Percentiles rank a stretch among this genome's conserved stretches.
These are phyloP conservation scores for Poterioochromonas sp. DNA, from an alignment of 352 stramenopile genomes.

Conservation along the genomic window DNA sequence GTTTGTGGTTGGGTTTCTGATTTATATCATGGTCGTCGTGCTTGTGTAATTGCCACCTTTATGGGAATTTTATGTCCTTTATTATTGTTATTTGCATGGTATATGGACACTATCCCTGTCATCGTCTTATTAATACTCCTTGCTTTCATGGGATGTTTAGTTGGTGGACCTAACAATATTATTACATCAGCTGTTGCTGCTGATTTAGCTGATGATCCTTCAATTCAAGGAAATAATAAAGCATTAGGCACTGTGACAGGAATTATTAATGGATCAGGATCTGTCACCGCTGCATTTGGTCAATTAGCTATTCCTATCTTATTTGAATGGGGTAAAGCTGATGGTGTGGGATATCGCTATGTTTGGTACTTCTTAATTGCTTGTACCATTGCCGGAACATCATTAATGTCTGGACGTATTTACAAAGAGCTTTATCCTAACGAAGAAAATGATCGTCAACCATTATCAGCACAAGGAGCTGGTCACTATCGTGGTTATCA, in stretches of 20 bases:
- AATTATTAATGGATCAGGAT: slow-evolving; percentile 89
- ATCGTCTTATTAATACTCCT: slow-evolving; percentile 58
- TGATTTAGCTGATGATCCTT: slow-evolving; percentile 71
- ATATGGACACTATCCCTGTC: slow-evolving; percentile 44
- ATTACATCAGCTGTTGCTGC: slow-evolving; percentile 92
- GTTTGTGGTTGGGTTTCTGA: slow-evolving; percentile 50
- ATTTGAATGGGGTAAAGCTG: slow-evolving; percentile 32
- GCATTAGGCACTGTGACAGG: slow-evolving; percentile 90
- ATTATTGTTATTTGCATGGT: slow-evolving; percentile 58
- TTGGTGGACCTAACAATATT: slow-evolving; percentile 83
- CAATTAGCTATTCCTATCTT: slow-evolving; percentile 59
- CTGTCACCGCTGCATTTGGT: slow-evolving; percentile 80
- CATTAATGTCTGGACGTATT: slow-evolving; percentile 59
- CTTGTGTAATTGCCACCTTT: slow-evolving; percentile 67
- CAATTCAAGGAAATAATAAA: slow-evolving; percentile 59
- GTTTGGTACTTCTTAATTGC: slow-evolving; percentile 64
- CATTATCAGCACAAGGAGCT: too few relatives aligned
- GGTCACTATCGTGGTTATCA: too few relatives aligned
- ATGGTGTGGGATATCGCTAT: slow-evolving; percentile 52
- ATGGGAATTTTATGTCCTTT: slow-evolving; percentile 58
- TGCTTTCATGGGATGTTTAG: slow-evolving; percentile 63
- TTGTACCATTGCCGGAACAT: slow-evolving; percentile 55
- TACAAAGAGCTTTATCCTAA: slow-evolving; percentile 38
- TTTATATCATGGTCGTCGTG: slow-evolving; percentile 61
- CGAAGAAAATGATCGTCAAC: too few relatives aligned